Percentiles rank a stretch among this genome's conserved stretches.
phyloP scores from a whole-genome alignment of 139 green algal species.

The Prasinococcaceae sp. region DNA sequence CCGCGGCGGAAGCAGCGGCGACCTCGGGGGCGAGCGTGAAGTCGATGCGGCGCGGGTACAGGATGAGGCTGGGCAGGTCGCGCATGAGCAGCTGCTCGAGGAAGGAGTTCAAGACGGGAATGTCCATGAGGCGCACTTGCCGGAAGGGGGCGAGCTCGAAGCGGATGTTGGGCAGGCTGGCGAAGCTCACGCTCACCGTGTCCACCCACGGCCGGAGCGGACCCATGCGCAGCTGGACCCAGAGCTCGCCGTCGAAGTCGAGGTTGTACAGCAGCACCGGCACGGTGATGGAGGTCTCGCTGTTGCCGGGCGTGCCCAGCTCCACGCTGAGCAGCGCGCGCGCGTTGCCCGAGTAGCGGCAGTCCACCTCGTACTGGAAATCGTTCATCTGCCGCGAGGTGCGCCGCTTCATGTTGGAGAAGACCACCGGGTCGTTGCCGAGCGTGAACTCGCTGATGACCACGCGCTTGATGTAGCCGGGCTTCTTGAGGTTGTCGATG shows the following conservation, averaged over 20 bases:
- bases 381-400: conserved; percentile 38
- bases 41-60: conserved; percentile 22
- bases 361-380: conserved; percentile 20
- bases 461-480: conserved; percentile 43
- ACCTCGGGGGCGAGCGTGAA: conserved; percentile 26
- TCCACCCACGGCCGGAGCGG: conserved; percentile 82
- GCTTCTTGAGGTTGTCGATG: conserved; percentile 64
- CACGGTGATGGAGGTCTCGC: conserved; percentile 16
- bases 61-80: conserved; percentile 24
- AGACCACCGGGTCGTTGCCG: conserved; percentile 82
- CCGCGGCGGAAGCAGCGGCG: too few relatives aligned
- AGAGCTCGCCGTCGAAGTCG: conserved; percentile 81
- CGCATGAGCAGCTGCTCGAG: conserved; percentile 28
- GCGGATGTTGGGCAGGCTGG: conserved; percentile 71
- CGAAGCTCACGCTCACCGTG: conserved; percentile 76
- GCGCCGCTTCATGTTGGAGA: conserved; percentile 74
- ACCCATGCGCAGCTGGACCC: conserved; percentile 84
- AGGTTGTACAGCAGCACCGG: conserved; percentile 81
- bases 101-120: conserved; percentile 29
- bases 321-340: conserved; percentile 16
- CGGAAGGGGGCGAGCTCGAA: conserved; percentile 29
- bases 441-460: conserved; percentile 82
- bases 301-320: neutral
- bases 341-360: conserved; percentile 21
- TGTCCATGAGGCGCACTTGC: conserved; percentile 24